Base-by-base conservation (phyloP, 2,329 filamentous ascomycete genomes). In the Colletotrichum sp. region DNA sequence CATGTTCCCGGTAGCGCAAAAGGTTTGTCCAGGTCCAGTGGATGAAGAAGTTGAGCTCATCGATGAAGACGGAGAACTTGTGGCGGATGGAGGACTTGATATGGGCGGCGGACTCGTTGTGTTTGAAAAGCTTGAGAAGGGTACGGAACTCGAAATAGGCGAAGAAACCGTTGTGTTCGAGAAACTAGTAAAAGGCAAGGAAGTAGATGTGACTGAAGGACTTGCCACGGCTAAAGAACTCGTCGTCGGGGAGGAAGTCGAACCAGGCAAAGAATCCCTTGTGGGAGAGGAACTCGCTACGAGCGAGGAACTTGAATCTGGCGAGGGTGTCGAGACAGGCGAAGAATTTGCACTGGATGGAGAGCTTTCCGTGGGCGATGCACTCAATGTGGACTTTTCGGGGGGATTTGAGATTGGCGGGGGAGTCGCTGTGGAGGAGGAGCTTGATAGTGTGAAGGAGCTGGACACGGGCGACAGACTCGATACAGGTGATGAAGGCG, bases 301-400 rank as follows among this genome's bases (percentile, higher is more conserved):
- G 5, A 44, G 39, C 5, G 39, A 44, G 5, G 39, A 49, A n/a
- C 18, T n/a, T 49, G 39, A 49, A 4, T n/a, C 39, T n/a, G 18
- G 18, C 18, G 3, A 49, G 18, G 18, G 2, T n/a, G 39, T n/a
- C 18, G 18, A 49, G 39, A 2, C 39, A n/a, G 18, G 39, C 18
- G 18, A 49, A 49, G 39, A 49, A 49, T 1, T 1, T 0, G 5
- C 2, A n/a, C 39, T n/a, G 1, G 39, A 49, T 2, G 39, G 5
- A n/a, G 39, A 49, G 39, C 39, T 49, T 49, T 12, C 39, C 5
- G 3, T 12, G 5, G 39, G 39, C 9, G 18, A n/a, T 49, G 18
- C 39, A 12, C 39, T 49, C 39, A n/a, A 49, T 49, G 9, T 49
- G 9, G 39, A 49, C 0, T 1, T 12, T 6, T 1, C 39, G 18